Evolutionary conservation across 805 yeast genomes (phyloP), one percentile per base, ranked within the genome.

Genomic region (Kazachstania bromeliacearum): DNA sequence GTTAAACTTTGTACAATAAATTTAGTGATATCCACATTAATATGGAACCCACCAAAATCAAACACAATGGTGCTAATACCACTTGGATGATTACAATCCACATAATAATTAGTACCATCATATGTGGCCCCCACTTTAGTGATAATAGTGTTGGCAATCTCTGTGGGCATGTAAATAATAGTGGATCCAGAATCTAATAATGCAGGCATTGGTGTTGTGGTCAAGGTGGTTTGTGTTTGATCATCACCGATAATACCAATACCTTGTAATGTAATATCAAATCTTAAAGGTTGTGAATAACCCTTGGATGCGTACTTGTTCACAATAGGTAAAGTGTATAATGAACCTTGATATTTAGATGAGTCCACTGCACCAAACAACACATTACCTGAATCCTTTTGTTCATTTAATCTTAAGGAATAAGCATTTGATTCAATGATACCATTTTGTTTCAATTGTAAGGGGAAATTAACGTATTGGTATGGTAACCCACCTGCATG

Each of bases 281-380:
- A 49, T 33, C 45, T 43, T 6, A 48, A 41, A 4, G 55, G 49
- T 1, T 29, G 18, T 5, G 33, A 13, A 15, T 40, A 43, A 4
- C 57, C 56, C n/a, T 15, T 28, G 6, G 39, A 31, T 28, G 24
- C 34, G 19, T 44, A 39, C 5, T 42, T 37, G 38, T 75, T 75
- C 44, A 77, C 59, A 28, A 75, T 44, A 19, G 79, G 78, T 6
- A 79, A 52, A 1, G 73, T 58, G 22, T 64, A 54, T 25, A 78
- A 55, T 12, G 54, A 42, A 12, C 85, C 87, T 2, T 60, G 40
- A 53, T 73, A 78, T 57, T 79, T 79, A 26, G 73, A 67, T 40
- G 69, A 71, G 49, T 81, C 89, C 19, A 77, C 68, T 21, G 79
- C 92, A 33, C 92, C 89, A 62, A 82, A 82, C 33, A 81, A 54